Base-by-base conservation (phyloP, 371 early-diverging fungal genomes). In the Capillidium heterosporum region DNA sequence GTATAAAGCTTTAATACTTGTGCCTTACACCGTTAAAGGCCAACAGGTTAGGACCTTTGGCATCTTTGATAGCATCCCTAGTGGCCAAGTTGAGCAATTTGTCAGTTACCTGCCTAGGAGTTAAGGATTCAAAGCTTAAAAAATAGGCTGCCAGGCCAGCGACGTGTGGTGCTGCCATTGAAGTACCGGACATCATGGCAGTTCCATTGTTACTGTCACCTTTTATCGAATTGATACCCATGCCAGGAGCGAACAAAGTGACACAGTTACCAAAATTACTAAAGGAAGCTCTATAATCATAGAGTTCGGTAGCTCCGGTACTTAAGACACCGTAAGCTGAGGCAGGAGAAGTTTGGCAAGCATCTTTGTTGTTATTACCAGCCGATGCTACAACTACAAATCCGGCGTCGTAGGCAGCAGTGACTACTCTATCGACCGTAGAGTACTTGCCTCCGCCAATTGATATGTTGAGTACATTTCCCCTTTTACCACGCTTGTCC, bases 201-300 rank as follows among this genome's bases (percentile, higher is more conserved):
- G 64, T 66, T 35, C 59, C 65, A 57, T 58, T 62, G 17, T 44
- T 44, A 44, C n/a, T n/a, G n/a, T n/a, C n/a, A n/a, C 13, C 13
- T 19, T 19, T 57, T 61, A 74, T 67, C 42, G 71, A 70, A 8
- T 75, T 72, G 19, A 68, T 63, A 48, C 61, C 40, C 17, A 41
- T n/a, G 29, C 82, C 84, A 29, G 84, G 84, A 10, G 79, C 80
- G 50, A 73, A 77, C 8, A 78, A 59, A 57, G 77, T 65, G 23
- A 87, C 81, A 60, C 91, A 92, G 11, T 50, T 50, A 1, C 93
- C 93, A 48, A 59, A 69, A 66, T 89, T 89, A 32, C 77, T 79
- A 60, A 86, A 92, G 21, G 61, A 48, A 1, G 89, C 82, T 39
- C 76, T 58, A 10, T 63, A 64, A 60, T 88, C 85, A 15, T 62